Evolutionary conservation across 2,329 filamentous ascomycete genomes (phyloP), one percentile per base, ranked within the genome.

Genomic region (Neurospora sp.): DNA sequence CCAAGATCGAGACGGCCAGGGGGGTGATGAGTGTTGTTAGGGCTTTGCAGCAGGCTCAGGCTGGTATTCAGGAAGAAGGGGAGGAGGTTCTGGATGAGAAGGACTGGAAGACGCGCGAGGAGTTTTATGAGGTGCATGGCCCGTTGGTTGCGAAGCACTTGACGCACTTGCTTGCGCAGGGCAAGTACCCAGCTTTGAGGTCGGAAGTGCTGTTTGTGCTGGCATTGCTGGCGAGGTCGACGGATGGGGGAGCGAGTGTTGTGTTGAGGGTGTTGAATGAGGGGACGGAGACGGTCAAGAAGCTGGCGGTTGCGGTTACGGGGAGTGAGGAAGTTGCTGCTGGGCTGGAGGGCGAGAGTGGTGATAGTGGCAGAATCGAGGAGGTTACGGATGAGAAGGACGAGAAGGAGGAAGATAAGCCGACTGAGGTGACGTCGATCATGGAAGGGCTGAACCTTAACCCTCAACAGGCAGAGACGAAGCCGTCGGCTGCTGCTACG

Each of bases 151-250:
- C 78, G 15, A 75, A 78, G 8, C 79, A 83, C 0, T 79, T 90
- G 7, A 76, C 81, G 1, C 86, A 84, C 73, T 82, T 90, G 36
- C 80, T 88, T 33, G 83, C 81, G 1, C 88, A 90, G 75, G 79
- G 78, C 3, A 88, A 87, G 73, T 90, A 87, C 82, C 85, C 87
- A 0, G 81, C 84, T 1, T 80, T 90, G 2, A 82, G 86, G 19
- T 88, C 86, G 46, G 88, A 90, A 75, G 82, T 84, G 2, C 87
- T 87, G 84, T 90, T 90, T 72, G 83, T 88, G 6, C 82, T 89
- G 68, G 88, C 88, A 2, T 82, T 90, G 40, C 86, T 90, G 82
- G 83, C 84, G 52, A 82, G 86, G 38, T 83, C 84, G 1, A 70
- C 75, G 1, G 83, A 85, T 42, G 86, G 87, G 1, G 52, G 52